phyloP scores from a whole-genome alignment of 345 rosid genomes.

The Moricandia moricandioides region DNA sequence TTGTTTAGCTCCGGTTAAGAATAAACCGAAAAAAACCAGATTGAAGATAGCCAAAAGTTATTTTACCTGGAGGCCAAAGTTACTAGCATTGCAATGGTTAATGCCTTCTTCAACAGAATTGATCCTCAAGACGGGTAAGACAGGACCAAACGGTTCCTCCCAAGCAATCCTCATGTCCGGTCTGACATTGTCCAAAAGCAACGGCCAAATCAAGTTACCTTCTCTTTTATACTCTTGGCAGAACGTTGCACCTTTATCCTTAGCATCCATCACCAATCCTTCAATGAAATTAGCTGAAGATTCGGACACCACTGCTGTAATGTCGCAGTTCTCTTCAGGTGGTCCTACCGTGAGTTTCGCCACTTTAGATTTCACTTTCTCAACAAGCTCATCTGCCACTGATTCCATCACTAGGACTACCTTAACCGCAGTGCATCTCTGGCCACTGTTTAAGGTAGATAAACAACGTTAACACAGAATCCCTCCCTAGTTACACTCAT shows the following conservation, averaged over 20 bases:
- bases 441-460: slow-evolving; percentile 55
- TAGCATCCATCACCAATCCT: slow-evolving; percentile 90
- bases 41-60: background rate
- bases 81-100: slow-evolving; percentile 98
- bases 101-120: slow-evolving; percentile 86
- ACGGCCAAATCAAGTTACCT: slow-evolving; percentile 95
- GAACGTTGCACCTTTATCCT: slow-evolving; percentile 88
- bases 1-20: background rate
- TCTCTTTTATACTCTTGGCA: slow-evolving; percentile 87
- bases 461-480: background rate
- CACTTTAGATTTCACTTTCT: slow-evolving; percentile 79
- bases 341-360: slow-evolving; percentile 76
- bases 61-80: slow-evolving; percentile 88
- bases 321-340: slow-evolving; percentile 87
- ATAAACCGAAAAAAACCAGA: background rate
- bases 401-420: slow-evolving; percentile 88
- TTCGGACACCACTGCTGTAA: slow-evolving; percentile 89
- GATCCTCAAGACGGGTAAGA: slow-evolving; percentile 80
- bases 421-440: slow-evolving; percentile 97
- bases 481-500: background rate
- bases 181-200: slow-evolving; percentile 83
- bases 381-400: slow-evolving; percentile 67
- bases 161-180: slow-evolving; percentile 98
- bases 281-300: slow-evolving; percentile 95
- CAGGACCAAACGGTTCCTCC: slow-evolving; percentile 99